phyloP scores from a whole-genome alignment of 1,284 basidiomycete genomes.

The Boletus calvinii region DNA sequence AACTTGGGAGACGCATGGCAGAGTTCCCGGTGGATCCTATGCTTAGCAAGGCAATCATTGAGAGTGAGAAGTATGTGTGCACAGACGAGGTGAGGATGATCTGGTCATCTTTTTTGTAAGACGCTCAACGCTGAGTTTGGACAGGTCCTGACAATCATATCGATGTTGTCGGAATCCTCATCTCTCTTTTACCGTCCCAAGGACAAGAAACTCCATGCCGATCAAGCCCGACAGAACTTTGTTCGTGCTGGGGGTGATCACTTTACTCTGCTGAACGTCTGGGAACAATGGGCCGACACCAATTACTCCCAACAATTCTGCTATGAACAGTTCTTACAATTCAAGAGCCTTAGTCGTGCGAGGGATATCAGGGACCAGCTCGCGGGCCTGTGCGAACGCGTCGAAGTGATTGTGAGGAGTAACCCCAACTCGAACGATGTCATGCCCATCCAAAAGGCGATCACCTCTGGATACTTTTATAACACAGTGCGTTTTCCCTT shows the following conservation, averaged over 20 bases:
- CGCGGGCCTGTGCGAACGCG: constrained; percentile 92
- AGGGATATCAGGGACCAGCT: constrained; percentile 97
- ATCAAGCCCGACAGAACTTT: constrained; percentile 96
- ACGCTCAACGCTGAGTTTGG: background rate
- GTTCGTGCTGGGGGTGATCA: constrained; percentile 96
- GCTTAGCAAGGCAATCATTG: constrained; percentile 94
- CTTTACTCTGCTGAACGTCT: constrained; percentile 95
- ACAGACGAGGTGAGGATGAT: constrained; percentile 80
- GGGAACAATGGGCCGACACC: constrained; percentile 97
- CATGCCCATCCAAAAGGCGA: constrained; percentile 89
- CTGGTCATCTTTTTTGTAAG: background rate
- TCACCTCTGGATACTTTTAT: constrained; percentile 96
- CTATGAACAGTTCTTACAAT: constrained; percentile 96
- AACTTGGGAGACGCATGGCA: constrained; percentile 95
- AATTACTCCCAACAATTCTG: constrained; percentile 95
- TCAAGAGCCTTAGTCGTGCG: constrained; percentile 91
- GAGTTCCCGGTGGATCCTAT: constrained; percentile 99
- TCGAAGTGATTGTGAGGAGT: constrained; percentile 86
- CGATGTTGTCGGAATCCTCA: constrained; percentile 95
- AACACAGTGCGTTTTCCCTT: constrained; percentile 69
- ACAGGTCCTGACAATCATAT: constrained; percentile 91
- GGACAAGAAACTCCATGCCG: constrained; percentile 94
- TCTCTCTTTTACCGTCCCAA: constrained; percentile 97
- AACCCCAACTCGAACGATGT: constrained; percentile 93
- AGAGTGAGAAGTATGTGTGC: constrained; percentile 91